A percentile compares a stretch with the other conserved stretches of the same genome.
These are phyloP conservation scores for Leccinellum albellum DNA, from an alignment of 768 basidiomycete species.

Conservation along the genomic window DNA sequence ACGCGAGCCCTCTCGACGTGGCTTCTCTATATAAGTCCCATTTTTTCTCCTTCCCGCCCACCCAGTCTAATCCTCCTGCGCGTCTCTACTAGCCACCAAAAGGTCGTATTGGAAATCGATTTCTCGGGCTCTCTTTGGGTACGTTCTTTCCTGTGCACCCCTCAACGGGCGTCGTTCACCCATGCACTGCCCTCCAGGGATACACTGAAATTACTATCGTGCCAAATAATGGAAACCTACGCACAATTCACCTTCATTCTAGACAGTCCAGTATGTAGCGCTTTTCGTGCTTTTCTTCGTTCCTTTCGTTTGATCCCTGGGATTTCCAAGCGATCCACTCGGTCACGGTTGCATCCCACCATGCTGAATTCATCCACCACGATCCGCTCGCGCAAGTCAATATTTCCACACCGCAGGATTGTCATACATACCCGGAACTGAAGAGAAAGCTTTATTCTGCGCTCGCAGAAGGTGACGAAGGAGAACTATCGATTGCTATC, in stretches of 20 bases:
- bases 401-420: constrained; percentile 68
- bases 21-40: constrained; percentile 84
- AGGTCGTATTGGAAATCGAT: constrained; percentile 91
- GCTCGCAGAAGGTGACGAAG: constrained; percentile 87
- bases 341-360: constrained; percentile 67
- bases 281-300: constrained; percentile 9
- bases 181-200: constrained; percentile 48
- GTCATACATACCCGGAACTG: constrained; percentile 86
- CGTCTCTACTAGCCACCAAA: constrained; percentile 90
- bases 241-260: constrained; percentile 82
- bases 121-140: constrained; percentile 86
- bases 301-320: constrained; percentile 21
- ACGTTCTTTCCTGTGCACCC: constrained; percentile 31
- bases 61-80: constrained; percentile 43
- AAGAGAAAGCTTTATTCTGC: constrained; percentile 92
- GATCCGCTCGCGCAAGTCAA: constrained; percentile 69
- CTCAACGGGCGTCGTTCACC: constrained; percentile 19
- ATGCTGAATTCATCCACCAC: constrained; percentile 73
- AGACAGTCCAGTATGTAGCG: constrained; percentile 74
- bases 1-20: constrained; percentile 75
- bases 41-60: constrained; percentile 22
- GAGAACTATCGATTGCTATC: constrained; percentile 88
- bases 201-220: constrained; percentile 90
- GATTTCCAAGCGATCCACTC: constrained; percentile 57
- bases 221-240: constrained; percentile 75